phyloP scores from a whole-genome alignment of 1,284 basidiomycete genomes.

The Irpex sp. region DNA sequence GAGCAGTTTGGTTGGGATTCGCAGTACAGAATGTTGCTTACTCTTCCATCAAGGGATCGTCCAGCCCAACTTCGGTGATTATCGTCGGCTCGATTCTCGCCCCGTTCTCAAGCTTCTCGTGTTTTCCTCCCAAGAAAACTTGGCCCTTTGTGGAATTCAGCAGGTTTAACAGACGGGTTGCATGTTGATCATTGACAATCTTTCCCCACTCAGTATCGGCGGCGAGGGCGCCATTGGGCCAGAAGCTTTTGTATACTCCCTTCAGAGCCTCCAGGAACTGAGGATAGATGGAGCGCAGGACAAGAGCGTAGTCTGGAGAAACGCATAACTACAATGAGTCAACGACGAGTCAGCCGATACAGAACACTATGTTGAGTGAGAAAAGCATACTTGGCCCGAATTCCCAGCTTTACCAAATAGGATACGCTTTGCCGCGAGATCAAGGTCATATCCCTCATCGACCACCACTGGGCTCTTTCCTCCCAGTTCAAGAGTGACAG shows the following conservation, averaged over 20 bases:
- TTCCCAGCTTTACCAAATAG: conserved; percentile 81
- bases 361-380: not conserved
- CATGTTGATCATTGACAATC: conserved; percentile 48
- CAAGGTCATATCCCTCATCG: conserved; percentile 61
- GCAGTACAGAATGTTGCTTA: conserved; percentile 16
- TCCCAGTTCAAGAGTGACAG: conserved; percentile 77
- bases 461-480: conserved; percentile 85
- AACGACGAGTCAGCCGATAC: not conserved
- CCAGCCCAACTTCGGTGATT: conserved; percentile 40
- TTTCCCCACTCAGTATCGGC: conserved; percentile 35
- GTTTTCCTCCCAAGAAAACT: conserved; percentile 51
- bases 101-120: conserved; percentile 28
- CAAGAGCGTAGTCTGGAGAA: conserved; percentile 63
- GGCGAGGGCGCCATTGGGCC: conserved; percentile 36
- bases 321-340: conserved; percentile 46
- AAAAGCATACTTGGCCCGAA: conserved; percentile 58
- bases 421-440: conserved; percentile 55
- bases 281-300: conserved; percentile 45
- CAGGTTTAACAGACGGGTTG: conserved; percentile 45
- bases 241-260: conserved; percentile 32
- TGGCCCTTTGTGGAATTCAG: conserved; percentile 52
- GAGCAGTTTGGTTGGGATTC: not conserved
- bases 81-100: conserved; percentile 46
- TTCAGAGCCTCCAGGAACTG: conserved; percentile 51
- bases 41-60: conserved; percentile 56